Conservation (phyloP, 2,329 filamentous ascomycete species). For the Fusarium lyarnte region DNA sequence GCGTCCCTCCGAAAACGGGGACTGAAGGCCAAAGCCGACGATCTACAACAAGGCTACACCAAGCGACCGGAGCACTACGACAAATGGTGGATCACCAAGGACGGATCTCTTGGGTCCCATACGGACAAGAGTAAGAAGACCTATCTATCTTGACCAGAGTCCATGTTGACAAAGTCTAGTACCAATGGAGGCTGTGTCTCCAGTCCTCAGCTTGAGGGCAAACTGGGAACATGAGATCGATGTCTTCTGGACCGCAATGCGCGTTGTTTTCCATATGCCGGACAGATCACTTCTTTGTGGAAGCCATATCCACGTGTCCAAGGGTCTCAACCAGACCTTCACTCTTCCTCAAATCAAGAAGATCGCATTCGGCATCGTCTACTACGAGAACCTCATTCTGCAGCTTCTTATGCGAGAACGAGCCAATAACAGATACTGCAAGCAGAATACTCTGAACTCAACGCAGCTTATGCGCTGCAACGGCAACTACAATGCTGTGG, state of each 20-base stretch:
- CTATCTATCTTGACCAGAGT: accelerated
- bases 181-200: not conserved
- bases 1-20: not conserved
- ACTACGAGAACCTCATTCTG: not conserved
- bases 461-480: not conserved
- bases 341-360: not conserved
- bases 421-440: not conserved
- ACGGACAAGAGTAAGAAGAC: not conserved
- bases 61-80: not conserved
- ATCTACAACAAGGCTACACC: not conserved
- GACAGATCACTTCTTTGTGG: not conserved
- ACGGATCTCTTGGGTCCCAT: not conserved
- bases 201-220: not conserved
- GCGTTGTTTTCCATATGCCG: not conserved
- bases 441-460: not conserved
- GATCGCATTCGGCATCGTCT: not conserved
- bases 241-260: not conserved
- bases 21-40: not conserved
- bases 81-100: not conserved
- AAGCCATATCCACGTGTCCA: not conserved
- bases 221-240: not conserved
- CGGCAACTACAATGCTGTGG: not conserved
- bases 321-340: not conserved
- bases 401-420: not conserved
- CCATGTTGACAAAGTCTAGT: accelerated